Conservation (phyloP, 345 rosid species). For the Populus deltoides region DNA sequence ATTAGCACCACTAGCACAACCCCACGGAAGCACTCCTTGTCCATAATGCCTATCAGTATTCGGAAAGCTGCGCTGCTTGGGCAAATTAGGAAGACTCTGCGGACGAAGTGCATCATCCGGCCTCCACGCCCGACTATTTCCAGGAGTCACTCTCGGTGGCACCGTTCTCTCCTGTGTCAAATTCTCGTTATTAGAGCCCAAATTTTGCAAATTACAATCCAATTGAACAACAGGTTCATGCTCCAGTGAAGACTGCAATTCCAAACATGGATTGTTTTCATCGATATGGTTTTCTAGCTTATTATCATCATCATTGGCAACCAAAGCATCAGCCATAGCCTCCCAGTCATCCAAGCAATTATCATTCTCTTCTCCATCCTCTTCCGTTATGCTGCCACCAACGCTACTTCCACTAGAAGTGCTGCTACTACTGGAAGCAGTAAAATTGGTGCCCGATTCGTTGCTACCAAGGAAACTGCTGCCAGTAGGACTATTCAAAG, state of each 20-base stretch:
- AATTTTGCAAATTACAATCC: conserved; percentile 19
- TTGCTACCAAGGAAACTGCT: conserved; percentile 34
- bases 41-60: conserved; percentile 40
- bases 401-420: conserved; percentile 63
- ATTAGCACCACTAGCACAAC: conserved; percentile 22
- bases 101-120: conserved; percentile 77
- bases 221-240: conserved; percentile 21
- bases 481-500: conserved; percentile 53
- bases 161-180: conserved; percentile 28
- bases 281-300: conserved; percentile 31
- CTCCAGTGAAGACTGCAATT: conserved; percentile 19
- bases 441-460: conserved; percentile 47
- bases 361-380: conserved; percentile 61
- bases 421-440: conserved; percentile 41
- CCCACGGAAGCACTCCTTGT: conserved; percentile 46
- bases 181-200: conserved; percentile 26
- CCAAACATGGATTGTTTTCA: conserved; percentile 28
- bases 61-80: conserved; percentile 63
- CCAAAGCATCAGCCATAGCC: conserved; percentile 90
- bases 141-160: conserved; percentile 32
- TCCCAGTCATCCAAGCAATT: conserved; percentile 96
- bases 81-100: conserved; percentile 71
- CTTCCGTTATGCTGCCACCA: conserved; percentile 79
- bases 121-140: conserved; percentile 70
- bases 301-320: conserved; percentile 48